A percentile compares a stretch with the other conserved stretches of the same genome.
phyloP scores from a whole-genome alignment of 768 basidiomycete species.

The Lactarius hengduanensis region DNA sequence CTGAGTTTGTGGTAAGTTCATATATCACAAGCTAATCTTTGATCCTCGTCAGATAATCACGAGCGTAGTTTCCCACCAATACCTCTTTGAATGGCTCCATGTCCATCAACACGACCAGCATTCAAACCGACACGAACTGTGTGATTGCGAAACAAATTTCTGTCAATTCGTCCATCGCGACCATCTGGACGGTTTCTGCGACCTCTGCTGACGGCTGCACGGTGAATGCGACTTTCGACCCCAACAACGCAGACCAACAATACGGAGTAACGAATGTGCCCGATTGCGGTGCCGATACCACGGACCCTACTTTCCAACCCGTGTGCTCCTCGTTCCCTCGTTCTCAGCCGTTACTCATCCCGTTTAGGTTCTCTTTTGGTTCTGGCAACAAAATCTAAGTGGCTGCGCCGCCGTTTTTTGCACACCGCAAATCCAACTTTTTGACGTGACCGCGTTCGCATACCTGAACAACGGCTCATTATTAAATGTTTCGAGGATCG shows the following conservation, averaged over 20 bases:
- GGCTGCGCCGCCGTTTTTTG: constrained; percentile 52
- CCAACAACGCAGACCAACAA: constrained; percentile 42
- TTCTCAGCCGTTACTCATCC: not conserved
- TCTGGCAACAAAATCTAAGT: constrained; percentile 40
- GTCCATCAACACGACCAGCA: constrained; percentile 49
- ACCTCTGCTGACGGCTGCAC: constrained; percentile 51
- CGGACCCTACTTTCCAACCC: constrained; percentile 46
- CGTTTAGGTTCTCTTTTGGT: constrained; percentile 64
- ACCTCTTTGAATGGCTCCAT: constrained; percentile 52
- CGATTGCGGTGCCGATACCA: constrained; percentile 34
- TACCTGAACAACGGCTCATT: constrained; percentile 46
- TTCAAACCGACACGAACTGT: constrained; percentile 50
- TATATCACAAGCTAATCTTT: not conserved
- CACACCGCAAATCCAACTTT: constrained; percentile 46
- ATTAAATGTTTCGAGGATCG: constrained; percentile 38
- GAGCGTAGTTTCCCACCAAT: constrained; percentile 41
- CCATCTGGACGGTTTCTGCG: constrained; percentile 42
- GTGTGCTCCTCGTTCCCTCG: constrained; percentile 1
- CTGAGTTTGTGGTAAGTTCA: constrained; percentile 47
- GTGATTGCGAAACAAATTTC: constrained; percentile 36
- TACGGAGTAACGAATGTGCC: constrained; percentile 48
- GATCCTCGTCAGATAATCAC: not conserved
- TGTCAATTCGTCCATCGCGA: constrained; percentile 32
- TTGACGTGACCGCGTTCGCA: constrained; percentile 44
- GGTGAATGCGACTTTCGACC: constrained; percentile 39